Evolutionary conservation across 2,329 filamentous ascomycete species (phyloP).

Genomic region (Cordyceps sp.): DNA sequence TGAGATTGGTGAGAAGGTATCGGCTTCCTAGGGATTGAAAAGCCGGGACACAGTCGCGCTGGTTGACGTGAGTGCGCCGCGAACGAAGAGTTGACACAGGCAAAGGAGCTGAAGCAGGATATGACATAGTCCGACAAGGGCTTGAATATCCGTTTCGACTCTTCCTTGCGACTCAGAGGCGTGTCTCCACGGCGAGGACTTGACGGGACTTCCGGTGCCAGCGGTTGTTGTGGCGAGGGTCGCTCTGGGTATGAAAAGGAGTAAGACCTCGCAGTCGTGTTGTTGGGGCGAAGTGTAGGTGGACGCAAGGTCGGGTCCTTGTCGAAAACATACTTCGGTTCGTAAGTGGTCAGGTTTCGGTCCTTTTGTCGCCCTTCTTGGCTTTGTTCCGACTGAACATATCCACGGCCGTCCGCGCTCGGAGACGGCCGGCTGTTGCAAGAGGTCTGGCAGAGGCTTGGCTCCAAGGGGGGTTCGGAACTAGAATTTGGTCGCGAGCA

Average conservation of each 20-base stretch:
- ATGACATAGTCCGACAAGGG: conserved; percentile 64
- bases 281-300: conserved; percentile 11
- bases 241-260: conserved; percentile 29
- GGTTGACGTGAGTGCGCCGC: conserved; percentile 25
- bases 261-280: conserved; percentile 16
- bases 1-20: conserved; percentile 5
- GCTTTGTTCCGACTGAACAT: not conserved
- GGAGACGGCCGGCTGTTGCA: conserved; percentile 4
- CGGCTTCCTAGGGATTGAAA: conserved; percentile 11
- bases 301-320: conserved; percentile 19
- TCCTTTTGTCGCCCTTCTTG: not conserved
- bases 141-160: conserved; percentile 50
- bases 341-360: not conserved
- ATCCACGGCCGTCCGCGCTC: conserved; percentile 1
- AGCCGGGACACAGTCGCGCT: conserved; percentile 8
- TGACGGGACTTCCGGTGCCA: conserved; percentile 3
- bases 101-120: conserved; percentile 48
- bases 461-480: conserved; percentile 3
- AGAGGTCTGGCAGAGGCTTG: not conserved
- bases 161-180: conserved; percentile 9
- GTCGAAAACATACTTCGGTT: conserved; percentile 15
- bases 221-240: conserved; percentile 9
- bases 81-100: conserved; percentile 67
- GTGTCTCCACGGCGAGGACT: conserved; percentile 6
- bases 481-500: not conserved